These are phyloP conservation scores for Naematelia aurantialba DNA, from an alignment of 768 basidiomycete genomes.

Conservation along the genomic window DNA sequence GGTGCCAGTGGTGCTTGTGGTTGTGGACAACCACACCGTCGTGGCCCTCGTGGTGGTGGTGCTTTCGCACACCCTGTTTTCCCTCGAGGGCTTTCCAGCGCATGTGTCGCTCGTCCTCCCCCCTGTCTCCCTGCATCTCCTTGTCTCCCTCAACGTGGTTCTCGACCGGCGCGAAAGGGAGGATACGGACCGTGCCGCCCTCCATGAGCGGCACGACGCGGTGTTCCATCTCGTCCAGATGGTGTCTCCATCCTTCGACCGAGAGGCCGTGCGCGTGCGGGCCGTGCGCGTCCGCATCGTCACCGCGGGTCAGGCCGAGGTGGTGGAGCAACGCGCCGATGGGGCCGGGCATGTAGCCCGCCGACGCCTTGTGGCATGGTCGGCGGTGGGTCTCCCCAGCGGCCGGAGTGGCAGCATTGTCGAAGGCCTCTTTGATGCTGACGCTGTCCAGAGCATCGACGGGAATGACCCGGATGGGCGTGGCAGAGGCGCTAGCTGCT, in stretches of 20 bases:
- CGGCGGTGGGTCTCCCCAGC: neutral
- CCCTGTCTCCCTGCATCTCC: too few relatives aligned
- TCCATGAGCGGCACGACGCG: slow-evolving; percentile 16
- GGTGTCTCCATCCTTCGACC: slow-evolving; percentile 8
- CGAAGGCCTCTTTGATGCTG: neutral
- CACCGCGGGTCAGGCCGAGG: slow-evolving; percentile 5
- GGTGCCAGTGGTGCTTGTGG: slow-evolving; percentile 1
- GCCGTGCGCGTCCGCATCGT: neutral
- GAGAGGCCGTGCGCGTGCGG: slow-evolving; percentile 1
- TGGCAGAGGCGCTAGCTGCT: slow-evolving; percentile 18
- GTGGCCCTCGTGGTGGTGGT: slow-evolving; percentile 11
- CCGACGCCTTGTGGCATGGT: slow-evolving; percentile 8
- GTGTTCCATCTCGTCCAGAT: slow-evolving; percentile 14
- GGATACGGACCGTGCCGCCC: slow-evolving; percentile 14
- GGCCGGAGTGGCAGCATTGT: neutral
- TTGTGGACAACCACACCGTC: neutral
- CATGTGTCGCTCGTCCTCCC: slow-evolving; percentile 3
- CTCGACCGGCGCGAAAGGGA: slow-evolving; percentile 9
- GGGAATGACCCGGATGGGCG: slow-evolving; percentile 13
- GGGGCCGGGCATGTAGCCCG: neutral
- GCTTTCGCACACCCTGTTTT: slow-evolving; percentile 5
- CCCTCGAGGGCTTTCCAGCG: slow-evolving; percentile 6
- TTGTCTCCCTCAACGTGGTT: slow-evolving; percentile 3
- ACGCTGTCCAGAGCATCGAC: neutral
- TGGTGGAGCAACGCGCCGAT: slow-evolving; percentile 2